Evolutionary conservation across 75 land plant species (phyloP).

Genomic region (Azolla pinnata): DNA sequence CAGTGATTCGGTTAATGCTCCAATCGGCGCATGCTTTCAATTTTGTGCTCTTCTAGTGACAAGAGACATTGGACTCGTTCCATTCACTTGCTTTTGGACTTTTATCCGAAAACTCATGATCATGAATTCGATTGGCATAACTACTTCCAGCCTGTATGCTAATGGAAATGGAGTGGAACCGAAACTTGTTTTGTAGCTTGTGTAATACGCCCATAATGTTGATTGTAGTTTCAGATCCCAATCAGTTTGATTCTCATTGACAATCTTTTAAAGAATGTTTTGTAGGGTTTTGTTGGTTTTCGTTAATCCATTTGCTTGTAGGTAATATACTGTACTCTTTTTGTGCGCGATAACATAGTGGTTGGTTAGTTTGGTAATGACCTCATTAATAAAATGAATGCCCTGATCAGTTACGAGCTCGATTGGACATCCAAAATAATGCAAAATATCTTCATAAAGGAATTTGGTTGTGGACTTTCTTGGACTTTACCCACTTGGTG

Average conservation of each 20-base stretch:
- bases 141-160: not conserved
- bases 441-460: not conserved
- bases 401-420: not conserved
- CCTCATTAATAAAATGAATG: not conserved
- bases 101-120: too few relatives aligned
- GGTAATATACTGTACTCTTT: not conserved
- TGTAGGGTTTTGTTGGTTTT: not conserved
- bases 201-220: not conserved
- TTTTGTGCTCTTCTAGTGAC: too few relatives aligned
- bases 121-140: not conserved
- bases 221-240: not conserved
- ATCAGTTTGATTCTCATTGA: not conserved
- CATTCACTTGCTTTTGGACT: too few relatives aligned
- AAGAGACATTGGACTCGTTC: too few relatives aligned
- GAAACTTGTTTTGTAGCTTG: not conserved
- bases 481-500: not conserved
- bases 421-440: not conserved
- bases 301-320: not conserved
- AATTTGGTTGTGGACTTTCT: not conserved
- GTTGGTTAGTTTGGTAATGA: not conserved
- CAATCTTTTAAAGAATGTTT: not conserved
- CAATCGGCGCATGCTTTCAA: too few relatives aligned
- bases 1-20: too few relatives aligned
- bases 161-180: not conserved
- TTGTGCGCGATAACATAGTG: not conserved